Evolutionary conservation across 2,329 filamentous ascomycete genomes (phyloP), one percentile per base, ranked within the genome.

Genomic region (Aureobasidium melanogenum): DNA sequence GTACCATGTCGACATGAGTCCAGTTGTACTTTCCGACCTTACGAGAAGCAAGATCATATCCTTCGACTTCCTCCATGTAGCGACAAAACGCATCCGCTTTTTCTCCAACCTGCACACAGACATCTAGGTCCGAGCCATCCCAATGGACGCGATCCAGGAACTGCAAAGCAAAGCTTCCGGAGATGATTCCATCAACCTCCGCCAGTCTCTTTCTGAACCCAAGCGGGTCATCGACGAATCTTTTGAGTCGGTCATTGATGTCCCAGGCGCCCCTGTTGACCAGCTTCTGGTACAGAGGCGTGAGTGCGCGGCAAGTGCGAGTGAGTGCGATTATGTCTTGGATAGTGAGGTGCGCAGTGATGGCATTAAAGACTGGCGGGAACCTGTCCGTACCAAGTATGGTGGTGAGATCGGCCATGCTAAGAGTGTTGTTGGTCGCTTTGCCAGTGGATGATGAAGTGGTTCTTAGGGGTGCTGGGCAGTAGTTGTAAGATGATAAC

Each of bases 61-160:
- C 59, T 15, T 61, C 59, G 15, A 54, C 50, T n/a, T 55, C 48
- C 14, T 54, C 59, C 30, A 61, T 50, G 38, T 61, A 61, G 15
- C 39, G 36, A 12, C 28, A 41, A 15, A 61, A 52, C 50, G 38
- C 39, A 8, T 54, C 26, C 2, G 47, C 59, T 7, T 61, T 46
- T 3, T 36, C 28, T 7, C 48, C 48, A 22, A 30, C 34, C 32
- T 47, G 39, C 39, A 61, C 22, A 24, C 59, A 61, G 12, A 61
- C 41, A 22, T 61, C 59, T 5, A 61, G 22, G 41, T 61, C 59
- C 19, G 50, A 54, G 19, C 36, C 59, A 1, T 52, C 12, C 59
- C 59, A 61, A 1, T 9, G 9, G 28, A 46, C 50, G 3, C 50
- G 39, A 17, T 50, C 48, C 48, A 61, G 30, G 12, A 61, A 61